These are phyloP conservation scores for Bacidia gigantensis DNA, from an alignment of 495 filamentous ascomycete genomes.

Conservation along the genomic window DNA sequence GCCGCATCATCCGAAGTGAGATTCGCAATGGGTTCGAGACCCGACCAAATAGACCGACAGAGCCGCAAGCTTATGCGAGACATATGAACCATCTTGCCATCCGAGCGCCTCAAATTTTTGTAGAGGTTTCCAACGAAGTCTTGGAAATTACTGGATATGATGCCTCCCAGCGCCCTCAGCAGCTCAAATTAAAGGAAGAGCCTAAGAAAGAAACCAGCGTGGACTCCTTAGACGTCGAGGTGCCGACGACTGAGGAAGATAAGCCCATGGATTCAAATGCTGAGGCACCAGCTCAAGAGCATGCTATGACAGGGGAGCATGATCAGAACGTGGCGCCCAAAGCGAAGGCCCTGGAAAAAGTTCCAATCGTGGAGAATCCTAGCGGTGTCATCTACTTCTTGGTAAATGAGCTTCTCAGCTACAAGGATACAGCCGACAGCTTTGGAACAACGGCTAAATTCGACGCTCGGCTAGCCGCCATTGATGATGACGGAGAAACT, in stretches of 20 bases:
- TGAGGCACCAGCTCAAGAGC: constrained; percentile 31
- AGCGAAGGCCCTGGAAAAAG: constrained; percentile 56
- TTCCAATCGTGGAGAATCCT: constrained; percentile 78
- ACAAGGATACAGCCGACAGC: constrained; percentile 80
- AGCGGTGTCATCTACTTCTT: constrained; percentile 95
- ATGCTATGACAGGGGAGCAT: constrained; percentile 36
- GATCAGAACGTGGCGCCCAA: constrained; percentile 45
- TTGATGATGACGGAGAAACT: constrained; percentile 17
- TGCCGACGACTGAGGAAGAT: constrained; percentile 19
- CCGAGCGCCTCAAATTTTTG: constrained; percentile 73
- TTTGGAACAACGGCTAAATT: constrained; percentile 27
- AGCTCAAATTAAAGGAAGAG: constrained; percentile 45
- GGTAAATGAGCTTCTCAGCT: constrained; percentile 83
- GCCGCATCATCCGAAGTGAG: constrained; percentile 85
- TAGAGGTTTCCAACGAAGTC: constrained; percentile 80
- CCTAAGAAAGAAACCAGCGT: constrained; percentile 21
- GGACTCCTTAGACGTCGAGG: constrained; percentile 23
- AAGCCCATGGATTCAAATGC: constrained; percentile 29
- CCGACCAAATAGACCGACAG: constrained; percentile 48
- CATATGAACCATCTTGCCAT: constrained; percentile 71
- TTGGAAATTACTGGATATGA: constrained; percentile 55
- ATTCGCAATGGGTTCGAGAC: constrained; percentile 61
- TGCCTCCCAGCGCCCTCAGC: constrained; percentile 39
- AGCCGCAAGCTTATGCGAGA: constrained; percentile 59
- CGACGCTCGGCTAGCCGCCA: constrained; percentile 14